Percentiles rank a stretch among this genome's conserved stretches.
These are phyloP conservation scores for Alternaria infectoria DNA, from an alignment of 2,329 filamentous ascomycete species.

Conservation along the genomic window DNA sequence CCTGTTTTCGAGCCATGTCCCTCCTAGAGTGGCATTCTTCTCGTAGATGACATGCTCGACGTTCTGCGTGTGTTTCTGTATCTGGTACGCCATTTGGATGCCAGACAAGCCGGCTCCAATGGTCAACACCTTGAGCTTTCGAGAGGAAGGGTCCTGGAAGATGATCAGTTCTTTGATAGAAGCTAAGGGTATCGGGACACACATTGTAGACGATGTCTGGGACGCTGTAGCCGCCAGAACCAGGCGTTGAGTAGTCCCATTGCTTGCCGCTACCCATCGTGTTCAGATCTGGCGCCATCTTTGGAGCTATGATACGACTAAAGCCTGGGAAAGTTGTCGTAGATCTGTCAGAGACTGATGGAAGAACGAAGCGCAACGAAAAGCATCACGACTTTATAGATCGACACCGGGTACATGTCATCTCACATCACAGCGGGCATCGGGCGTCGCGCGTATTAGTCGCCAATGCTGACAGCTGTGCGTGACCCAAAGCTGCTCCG, in stretches of 20 bases:
- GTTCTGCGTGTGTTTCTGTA: slow-evolving; percentile 52
- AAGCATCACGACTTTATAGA: neutral
- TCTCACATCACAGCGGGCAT: too few species aligned
- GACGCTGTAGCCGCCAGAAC: slow-evolving; percentile 51
- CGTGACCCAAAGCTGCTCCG: neutral
- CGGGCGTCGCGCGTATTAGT: neutral
- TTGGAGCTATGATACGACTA: neutral
- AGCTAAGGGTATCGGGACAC: neutral
- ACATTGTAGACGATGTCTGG: slow-evolving; percentile 49
- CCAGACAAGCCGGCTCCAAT: slow-evolving; percentile 58
- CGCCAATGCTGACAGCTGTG: neutral
- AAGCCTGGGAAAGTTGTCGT: neutral
- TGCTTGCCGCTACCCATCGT: slow-evolving; percentile 40
- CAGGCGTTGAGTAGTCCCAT: slow-evolving; percentile 54
- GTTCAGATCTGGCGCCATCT: slow-evolving; percentile 54
- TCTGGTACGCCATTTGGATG: slow-evolving; percentile 56
- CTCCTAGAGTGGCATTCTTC: slow-evolving; percentile 54
- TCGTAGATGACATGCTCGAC: slow-evolving; percentile 58
- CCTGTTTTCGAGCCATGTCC: slow-evolving; percentile 56
- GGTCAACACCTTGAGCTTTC: slow-evolving; percentile 54
- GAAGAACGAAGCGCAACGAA: neutral
- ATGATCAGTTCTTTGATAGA: neutral
- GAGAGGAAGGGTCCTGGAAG: slow-evolving; percentile 17
- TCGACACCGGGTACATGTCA: neutral
- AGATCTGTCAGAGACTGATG: neutral